phyloP scores from a whole-genome alignment of 768 basidiomycete genomes.

The Jaapia argillacea region DNA sequence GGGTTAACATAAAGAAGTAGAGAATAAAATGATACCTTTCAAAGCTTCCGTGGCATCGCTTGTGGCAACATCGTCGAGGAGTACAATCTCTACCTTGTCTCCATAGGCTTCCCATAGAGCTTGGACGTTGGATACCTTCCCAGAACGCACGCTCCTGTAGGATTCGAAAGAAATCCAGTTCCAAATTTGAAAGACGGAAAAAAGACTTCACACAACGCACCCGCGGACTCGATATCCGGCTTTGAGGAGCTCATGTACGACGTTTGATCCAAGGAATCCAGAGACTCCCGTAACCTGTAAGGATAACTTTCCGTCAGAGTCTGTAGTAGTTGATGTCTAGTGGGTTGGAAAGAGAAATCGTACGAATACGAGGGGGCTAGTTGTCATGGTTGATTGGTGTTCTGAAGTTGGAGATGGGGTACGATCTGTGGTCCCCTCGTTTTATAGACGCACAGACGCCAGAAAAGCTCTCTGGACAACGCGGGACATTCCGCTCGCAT shows the following conservation, averaged over 20 bases:
- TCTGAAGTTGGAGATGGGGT: too few species aligned
- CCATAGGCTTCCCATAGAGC: constrained; percentile 1
- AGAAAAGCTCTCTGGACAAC: too few species aligned
- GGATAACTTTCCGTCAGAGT: too few species aligned
- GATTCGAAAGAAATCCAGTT: background rate
- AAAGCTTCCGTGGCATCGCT: constrained; percentile 14
- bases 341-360: too few species aligned
- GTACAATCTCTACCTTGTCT: constrained; percentile 13
- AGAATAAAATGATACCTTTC: constrained; percentile 10
- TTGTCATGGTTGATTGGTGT: too few species aligned
- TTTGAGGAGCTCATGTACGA: constrained; percentile 28
- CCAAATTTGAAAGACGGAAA: background rate
- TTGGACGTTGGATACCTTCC: background rate
- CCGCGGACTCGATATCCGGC: constrained; percentile 40
- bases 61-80: constrained; percentile 11
- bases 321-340: too few species aligned
- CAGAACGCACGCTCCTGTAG: background rate
- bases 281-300: constrained; percentile 34
- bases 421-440: too few species aligned
- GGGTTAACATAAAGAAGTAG: background rate
- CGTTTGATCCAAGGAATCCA: constrained; percentile 32
- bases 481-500: too few species aligned
- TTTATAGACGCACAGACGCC: too few species aligned
- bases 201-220: constrained; percentile 13
- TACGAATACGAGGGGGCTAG: too few species aligned